Conservation (phyloP, 495 filamentous ascomycete species). For the Aspergillus hancockii region DNA sequence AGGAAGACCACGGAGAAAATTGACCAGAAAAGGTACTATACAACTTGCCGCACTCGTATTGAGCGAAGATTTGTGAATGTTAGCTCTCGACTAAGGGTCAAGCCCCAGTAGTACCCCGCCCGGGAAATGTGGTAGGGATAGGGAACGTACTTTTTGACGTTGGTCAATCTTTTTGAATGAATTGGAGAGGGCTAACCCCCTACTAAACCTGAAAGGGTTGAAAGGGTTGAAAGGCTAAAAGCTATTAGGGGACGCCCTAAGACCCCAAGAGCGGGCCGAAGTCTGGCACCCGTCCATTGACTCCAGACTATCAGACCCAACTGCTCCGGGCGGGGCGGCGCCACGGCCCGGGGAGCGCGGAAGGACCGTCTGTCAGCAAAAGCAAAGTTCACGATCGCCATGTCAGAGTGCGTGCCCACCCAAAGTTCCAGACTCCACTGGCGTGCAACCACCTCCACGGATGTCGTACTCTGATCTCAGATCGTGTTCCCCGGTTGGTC, state of each 20-base stretch:
- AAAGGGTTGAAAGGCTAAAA: background rate
- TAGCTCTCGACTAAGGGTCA: background rate
- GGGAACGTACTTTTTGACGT: background rate
- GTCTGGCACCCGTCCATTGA: background rate
- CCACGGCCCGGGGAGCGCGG: constrained; percentile 22
- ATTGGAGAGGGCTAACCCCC: background rate
- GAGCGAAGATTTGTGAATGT: background rate
- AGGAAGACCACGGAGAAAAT: background rate
- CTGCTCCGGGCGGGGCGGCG: constrained; percentile 10
- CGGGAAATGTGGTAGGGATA: background rate
- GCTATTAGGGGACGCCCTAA: background rate
- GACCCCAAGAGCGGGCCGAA: background rate
- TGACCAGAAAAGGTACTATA: background rate
- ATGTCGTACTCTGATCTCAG: constrained; percentile 5
- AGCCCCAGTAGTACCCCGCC: constrained; percentile 1
- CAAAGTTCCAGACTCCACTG: constrained; percentile 17
- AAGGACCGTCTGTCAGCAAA: constrained; percentile 23
- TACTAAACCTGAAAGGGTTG: background rate
- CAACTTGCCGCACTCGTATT: background rate
- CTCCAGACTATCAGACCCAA: constrained; percentile 6
- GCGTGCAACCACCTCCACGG: constrained; percentile 1
- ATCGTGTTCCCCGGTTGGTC: constrained; percentile 18
- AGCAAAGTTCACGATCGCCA: constrained; percentile 18
- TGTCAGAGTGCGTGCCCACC: constrained; percentile 22
- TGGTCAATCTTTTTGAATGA: background rate